Conservation (phyloP, 2,329 filamentous ascomycete species). For the Hyphodiscus sp. region DNA sequence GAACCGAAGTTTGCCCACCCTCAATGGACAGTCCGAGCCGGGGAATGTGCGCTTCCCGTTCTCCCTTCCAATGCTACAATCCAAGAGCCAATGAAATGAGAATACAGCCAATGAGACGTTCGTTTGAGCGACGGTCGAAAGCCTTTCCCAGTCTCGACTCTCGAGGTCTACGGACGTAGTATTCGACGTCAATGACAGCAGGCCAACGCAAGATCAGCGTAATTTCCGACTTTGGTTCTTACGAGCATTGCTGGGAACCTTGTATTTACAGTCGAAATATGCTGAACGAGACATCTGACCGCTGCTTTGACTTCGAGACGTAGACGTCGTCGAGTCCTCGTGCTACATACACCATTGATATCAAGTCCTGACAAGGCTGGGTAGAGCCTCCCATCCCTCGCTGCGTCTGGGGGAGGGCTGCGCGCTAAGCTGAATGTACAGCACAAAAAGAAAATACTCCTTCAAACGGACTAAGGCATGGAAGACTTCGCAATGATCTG, state of each 20-base stretch:
- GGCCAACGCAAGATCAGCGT: conserved; percentile 3
- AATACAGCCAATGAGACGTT: not conserved
- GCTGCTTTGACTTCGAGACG: not conserved
- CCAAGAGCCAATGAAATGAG: no score
- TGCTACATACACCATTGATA: not conserved
- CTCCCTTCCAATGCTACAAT: no score
- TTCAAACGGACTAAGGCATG: no score
- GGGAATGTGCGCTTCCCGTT: no score
- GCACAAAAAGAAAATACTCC: not conserved
- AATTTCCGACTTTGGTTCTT: conserved; percentile 19
- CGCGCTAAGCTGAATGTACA: not conserved
- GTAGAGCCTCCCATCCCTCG: not conserved
- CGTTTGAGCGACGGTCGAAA: not conserved
- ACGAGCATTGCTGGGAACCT: not conserved
- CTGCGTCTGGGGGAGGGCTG: not conserved
- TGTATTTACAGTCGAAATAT: not conserved
- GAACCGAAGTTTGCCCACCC: no score
- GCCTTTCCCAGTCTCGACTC: no score
- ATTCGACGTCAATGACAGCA: conserved; percentile 5
- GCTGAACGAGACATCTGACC: not conserved
- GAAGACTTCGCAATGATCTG: no score
- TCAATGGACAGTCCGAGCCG: no score
- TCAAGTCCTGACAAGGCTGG: not conserved
- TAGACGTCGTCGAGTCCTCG: not conserved
- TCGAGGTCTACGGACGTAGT: not conserved